These are phyloP conservation scores for Talaromyces trachyspermus DNA, from an alignment of 495 filamentous ascomycete species.

Conservation along the genomic window DNA sequence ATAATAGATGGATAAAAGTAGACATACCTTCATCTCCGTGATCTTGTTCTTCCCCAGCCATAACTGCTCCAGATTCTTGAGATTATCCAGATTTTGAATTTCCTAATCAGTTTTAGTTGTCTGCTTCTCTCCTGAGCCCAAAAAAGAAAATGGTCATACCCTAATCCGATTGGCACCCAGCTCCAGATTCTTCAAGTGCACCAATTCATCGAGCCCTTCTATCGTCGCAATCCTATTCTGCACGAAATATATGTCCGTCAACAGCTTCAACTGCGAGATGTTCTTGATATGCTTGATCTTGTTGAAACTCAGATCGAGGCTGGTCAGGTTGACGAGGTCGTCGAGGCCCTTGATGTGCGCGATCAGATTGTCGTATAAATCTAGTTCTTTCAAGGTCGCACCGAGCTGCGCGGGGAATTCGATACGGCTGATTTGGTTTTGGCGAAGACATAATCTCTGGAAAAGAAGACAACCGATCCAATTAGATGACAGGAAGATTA, in stretches of 20 bases:
- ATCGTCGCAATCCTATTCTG: slow-evolving; percentile 89
- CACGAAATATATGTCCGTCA: slow-evolving; percentile 86
- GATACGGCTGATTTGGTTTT: slow-evolving; percentile 81
- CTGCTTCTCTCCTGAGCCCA: neutral
- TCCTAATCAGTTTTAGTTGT: slow-evolving; percentile 37
- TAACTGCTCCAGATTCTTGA: slow-evolving; percentile 71
- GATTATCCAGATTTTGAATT: slow-evolving; percentile 76
- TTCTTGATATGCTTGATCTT: slow-evolving; percentile 98
- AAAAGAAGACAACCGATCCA: neutral
- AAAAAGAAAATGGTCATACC: slow-evolving; percentile 28
- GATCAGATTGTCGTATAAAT: slow-evolving; percentile 98
- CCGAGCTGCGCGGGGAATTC: slow-evolving; percentile 58
- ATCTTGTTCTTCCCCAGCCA: slow-evolving; percentile 99
- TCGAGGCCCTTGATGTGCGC: slow-evolving; percentile 80
- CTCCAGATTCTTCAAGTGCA: slow-evolving; percentile 72
- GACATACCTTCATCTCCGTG: slow-evolving; percentile 61
- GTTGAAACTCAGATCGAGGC: slow-evolving; percentile 92
- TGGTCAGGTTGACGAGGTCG: slow-evolving; percentile 62
- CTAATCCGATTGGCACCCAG: slow-evolving; percentile 86
- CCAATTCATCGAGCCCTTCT: slow-evolving; percentile 72
- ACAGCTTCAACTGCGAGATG: slow-evolving; percentile 65
- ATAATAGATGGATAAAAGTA: neutral
- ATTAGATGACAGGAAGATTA: no score
- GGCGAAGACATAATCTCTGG: slow-evolving; percentile 81
- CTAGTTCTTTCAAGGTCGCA: slow-evolving; percentile 67